phyloP scores from a whole-genome alignment of 2,329 filamentous ascomycete species.

The Colletotrichum lini region DNA sequence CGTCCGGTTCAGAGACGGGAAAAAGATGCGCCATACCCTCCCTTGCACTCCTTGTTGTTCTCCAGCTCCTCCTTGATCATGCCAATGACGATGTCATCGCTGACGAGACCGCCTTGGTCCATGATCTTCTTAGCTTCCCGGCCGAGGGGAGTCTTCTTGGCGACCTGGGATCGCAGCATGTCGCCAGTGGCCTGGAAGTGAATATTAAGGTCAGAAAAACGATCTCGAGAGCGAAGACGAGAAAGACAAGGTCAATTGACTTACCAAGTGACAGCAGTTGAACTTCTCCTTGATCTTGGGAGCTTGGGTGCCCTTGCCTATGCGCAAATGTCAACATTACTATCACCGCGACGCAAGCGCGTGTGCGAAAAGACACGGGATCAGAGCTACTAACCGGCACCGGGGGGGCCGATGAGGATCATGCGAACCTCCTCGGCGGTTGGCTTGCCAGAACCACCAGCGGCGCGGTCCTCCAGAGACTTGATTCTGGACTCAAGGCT shows the following conservation, averaged over 20 bases:
- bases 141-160: constrained; percentile 95
- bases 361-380: constrained; percentile 22
- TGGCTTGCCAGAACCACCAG: constrained; percentile 64
- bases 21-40: constrained; percentile 76
- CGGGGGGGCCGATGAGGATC: constrained; percentile 97
- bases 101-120: constrained; percentile 97
- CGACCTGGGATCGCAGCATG: constrained; percentile 98
- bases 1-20: background rate
- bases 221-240: background rate
- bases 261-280: constrained; percentile 95
- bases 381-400: constrained; percentile 81
- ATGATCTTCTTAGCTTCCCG: constrained; percentile 99
- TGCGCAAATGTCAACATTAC: constrained; percentile 28
- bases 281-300: constrained; percentile 99
- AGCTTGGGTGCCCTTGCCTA: constrained; percentile 98
- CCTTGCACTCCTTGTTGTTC: constrained; percentile 94
- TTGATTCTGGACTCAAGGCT: constrained; percentile 89
- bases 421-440: constrained; percentile 84
- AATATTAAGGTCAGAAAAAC: constrained; percentile 40
- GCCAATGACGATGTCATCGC: constrained; percentile 98
- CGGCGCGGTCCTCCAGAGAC: constrained; percentile 83
- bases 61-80: constrained; percentile 99
- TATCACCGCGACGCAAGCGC: background rate
- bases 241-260: constrained; percentile 53
- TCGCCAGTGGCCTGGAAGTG: constrained; percentile 88